Evolutionary conservation across 2,329 filamentous ascomycete genomes (phyloP), one percentile per base, ranked within the genome.

Genomic region (Sarocladiaceae sp.): DNA sequence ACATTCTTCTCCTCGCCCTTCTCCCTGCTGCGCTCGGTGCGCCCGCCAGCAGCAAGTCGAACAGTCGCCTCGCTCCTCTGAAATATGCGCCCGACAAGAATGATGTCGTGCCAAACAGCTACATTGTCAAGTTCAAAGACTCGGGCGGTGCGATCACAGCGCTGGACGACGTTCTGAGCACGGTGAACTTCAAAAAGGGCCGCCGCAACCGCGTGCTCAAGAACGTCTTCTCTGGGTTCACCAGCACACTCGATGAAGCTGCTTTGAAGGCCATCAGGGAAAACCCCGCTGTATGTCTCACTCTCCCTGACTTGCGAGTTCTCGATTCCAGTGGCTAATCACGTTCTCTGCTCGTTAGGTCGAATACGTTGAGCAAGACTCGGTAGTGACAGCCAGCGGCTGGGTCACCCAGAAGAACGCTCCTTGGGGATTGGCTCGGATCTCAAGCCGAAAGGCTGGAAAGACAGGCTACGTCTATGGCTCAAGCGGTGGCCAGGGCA

Each of bases 321-420:
- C 25, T 35, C 20, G 15, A 31, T 20, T 29, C 3, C n/a, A 2
- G 42, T 33, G 26, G 31, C 12, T 15, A 23, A 25, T 18, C 11
- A 20, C n/a, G n/a, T n/a, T n/a, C n/a, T n/a, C n/a, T 2, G 10
- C 13, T 25, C 20, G 3, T 11, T 18, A 59, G 56, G 66, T 71
- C 28, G 62, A 64, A 4, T 70, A 66, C 52, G 58, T 72, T 10
- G 67, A 72, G 59, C 64, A 65, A 29, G 68, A 73, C 46, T 59
- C 57, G 26, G 54, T 59, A 15, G 59, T 71, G 31, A 60, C 20
- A 13, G 36, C 36, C 13, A 40, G 28, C 11, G 37, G 8, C 5
- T 6, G 3, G 4, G 23, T n/a, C 7, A 15, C 5, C 17, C 37
- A 86, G 42, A 29, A 5, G 4, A 47, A 47, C 4, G 42, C 42